Percentiles rank a stretch among this genome's conserved stretches.
These are phyloP conservation scores for Capsicum pubescens DNA, from an alignment of 257 asterid species.

Conservation along the genomic window DNA sequence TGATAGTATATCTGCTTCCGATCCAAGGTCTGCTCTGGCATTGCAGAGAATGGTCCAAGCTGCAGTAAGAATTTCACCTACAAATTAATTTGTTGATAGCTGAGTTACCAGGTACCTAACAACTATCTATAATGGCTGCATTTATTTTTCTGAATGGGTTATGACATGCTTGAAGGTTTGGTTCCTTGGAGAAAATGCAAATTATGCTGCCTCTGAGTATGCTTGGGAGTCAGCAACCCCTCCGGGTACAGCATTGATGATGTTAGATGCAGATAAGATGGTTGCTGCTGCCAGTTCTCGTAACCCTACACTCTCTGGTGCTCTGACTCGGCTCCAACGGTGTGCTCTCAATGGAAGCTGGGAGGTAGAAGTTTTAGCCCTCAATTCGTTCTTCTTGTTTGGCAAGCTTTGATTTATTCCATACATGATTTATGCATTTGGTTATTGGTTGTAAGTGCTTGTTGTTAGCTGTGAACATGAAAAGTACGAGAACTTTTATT, in stretches of 20 bases:
- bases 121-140: background rate
- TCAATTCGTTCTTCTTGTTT: background rate
- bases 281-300: slow-evolving; percentile 99
- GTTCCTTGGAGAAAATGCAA: slow-evolving; percentile 99
- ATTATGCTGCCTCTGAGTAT: slow-evolving; percentile 99
- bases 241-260: slow-evolving; percentile 99
- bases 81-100: slow-evolving; percentile 29
- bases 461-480: slow-evolving; percentile 17
- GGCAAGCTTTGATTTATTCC: slow-evolving; percentile 12
- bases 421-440: slow-evolving; percentile 12
- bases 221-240: slow-evolving; percentile 99
- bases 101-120: slow-evolving; percentile 21
- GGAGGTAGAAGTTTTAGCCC: slow-evolving; percentile 67
- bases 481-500: background rate
- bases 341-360: slow-evolving; percentile 99
- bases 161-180: slow-evolving; percentile 66
- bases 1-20: slow-evolving; percentile 91
- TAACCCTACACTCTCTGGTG: slow-evolving; percentile 96
- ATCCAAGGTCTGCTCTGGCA: slow-evolving; percentile 98
- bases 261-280: slow-evolving; percentile 99
- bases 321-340: slow-evolving; percentile 97
- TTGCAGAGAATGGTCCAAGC: slow-evolving; percentile 98
- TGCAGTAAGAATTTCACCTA: slow-evolving; percentile 65
- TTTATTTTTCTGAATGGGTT: slow-evolving; percentile 32
- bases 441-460: slow-evolving; percentile 12